Percentiles rank a stretch among this genome's conserved stretches.
phyloP scores from a whole-genome alignment of 1,284 basidiomycete genomes.

The Farysia itapuensis region DNA sequence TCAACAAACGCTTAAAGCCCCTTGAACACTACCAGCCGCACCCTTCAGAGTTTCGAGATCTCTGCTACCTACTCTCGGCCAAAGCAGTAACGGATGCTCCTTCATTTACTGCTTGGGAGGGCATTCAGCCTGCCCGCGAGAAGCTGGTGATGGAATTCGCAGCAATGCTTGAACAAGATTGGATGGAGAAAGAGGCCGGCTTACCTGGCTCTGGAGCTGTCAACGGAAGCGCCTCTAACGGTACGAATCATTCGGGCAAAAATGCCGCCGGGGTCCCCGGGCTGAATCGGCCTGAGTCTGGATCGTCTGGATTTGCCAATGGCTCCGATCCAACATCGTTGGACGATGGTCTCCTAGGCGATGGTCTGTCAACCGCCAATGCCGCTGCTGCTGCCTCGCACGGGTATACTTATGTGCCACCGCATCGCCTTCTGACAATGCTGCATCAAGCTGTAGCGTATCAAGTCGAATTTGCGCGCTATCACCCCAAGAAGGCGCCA shows the following conservation, averaged over 20 bases:
- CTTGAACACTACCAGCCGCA: constrained; percentile 64
- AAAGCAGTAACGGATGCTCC: constrained; percentile 63
- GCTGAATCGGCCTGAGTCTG: not conserved
- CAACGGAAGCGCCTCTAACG: constrained; percentile 1
- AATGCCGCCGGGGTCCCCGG: not conserved
- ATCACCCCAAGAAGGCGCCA: constrained; percentile 56
- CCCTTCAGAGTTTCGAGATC: constrained; percentile 63
- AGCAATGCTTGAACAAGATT: constrained; percentile 50
- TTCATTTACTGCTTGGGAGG: constrained; percentile 63
- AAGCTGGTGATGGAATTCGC: constrained; percentile 60
- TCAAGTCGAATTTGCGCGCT: constrained; percentile 61
- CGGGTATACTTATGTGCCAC: constrained; percentile 58
- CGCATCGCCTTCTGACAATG: constrained; percentile 61
- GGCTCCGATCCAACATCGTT: constrained; percentile 2
- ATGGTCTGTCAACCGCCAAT: constrained; percentile 3
- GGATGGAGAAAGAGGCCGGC: constrained; percentile 38
- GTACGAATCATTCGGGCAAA: not conserved
- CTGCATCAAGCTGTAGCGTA: constrained; percentile 63
- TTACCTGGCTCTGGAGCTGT: constrained; percentile 15
- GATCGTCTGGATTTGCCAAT: too few relatives aligned
- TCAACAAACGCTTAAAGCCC: constrained; percentile 63
- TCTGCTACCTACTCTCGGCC: constrained; percentile 62
- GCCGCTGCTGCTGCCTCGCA: constrained; percentile 2
- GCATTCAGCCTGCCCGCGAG: constrained; percentile 61
- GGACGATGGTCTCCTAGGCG: constrained; percentile 21